Evolutionary conservation across 1,139 yeast genomes (phyloP), one percentile per base, ranked within the genome.

Genomic region (Pichia sp.): DNA sequence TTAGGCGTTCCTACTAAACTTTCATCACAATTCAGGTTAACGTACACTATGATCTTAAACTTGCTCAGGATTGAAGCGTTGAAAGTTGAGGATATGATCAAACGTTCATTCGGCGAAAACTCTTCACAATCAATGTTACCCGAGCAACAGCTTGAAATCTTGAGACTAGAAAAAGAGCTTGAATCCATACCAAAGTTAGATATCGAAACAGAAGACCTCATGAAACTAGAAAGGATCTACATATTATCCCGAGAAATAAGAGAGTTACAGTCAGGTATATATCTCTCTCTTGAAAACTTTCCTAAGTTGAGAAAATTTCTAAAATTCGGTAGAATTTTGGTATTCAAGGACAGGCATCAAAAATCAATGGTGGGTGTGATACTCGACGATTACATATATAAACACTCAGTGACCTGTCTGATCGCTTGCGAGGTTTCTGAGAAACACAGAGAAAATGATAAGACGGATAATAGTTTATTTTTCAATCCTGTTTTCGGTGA

Each of bases 31-130:
- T 93, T 93, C 75, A 79, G 99, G 67, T 76, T 93, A 67, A 93
- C 99, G 0, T 93, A 93, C 70, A 92, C 88, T 64, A 95, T 95
- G 99, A 93, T 93, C 62, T 77, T 93, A 69, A 93, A 93, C 65
- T 75, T 93, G 61, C 75, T 95, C 61, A 81, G 99, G 67, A 90
- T 93, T 56, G 99, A 93, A 67, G 98, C 99, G 0, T 74, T 93
- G 57, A 81, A 87, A 64, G 98, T 95, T 15, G 99, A 93, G 67
- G 99, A 95, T 68, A 93, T 93, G 97, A 92, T 93, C 62, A 92
- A 92, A 67, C 88, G 95, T 62, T 90, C 97, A 0, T 93, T 93
- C 69, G 84, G 96, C 72, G 99, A 93, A 68, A 92, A 93, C 66
- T 79, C 92, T 0, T 79, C 93, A 1, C 98, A 93, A 66, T 83